These are phyloP conservation scores for Serendipita indica DNA, from an alignment of 768 basidiomycete genomes.

Conservation along the genomic window DNA sequence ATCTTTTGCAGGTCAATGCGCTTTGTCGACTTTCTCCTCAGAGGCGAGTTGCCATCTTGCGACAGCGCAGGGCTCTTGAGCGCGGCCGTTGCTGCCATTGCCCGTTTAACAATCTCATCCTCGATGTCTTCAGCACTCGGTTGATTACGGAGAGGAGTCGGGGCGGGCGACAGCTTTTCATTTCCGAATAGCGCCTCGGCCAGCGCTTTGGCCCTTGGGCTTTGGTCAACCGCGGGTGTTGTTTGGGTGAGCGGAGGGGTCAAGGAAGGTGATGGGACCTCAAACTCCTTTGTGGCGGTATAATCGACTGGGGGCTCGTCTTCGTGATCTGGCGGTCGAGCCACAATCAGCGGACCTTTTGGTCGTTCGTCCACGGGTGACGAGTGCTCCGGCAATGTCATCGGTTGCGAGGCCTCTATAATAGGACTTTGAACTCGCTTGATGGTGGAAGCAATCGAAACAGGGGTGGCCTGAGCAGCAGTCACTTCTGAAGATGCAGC, in stretches of 20 bases:
- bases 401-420: background rate
- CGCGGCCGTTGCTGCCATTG: constrained; percentile 48
- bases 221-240: constrained; percentile 25
- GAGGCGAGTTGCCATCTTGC: constrained; percentile 30
- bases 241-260: constrained; percentile 27
- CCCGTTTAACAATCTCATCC: constrained; percentile 50
- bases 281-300: constrained; percentile 10
- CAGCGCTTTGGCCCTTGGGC: constrained; percentile 57
- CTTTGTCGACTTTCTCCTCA: constrained; percentile 33
- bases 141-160: background rate
- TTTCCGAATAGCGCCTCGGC: constrained; percentile 59
- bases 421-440: background rate
- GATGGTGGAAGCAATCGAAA: background rate
- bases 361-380: background rate
- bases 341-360: background rate
- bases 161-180: constrained; percentile 13
- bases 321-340: background rate
- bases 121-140: constrained; percentile 35
- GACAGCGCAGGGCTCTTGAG: constrained; percentile 33
- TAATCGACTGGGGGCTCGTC: constrained; percentile 10
- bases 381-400: background rate
- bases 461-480: background rate
- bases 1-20: constrained; percentile 50
- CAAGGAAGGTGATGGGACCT: constrained; percentile 9
- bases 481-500: background rate